phyloP scores from a whole-genome alignment of 768 basidiomycete species.

The Pleurotus salmoneostramineus region DNA sequence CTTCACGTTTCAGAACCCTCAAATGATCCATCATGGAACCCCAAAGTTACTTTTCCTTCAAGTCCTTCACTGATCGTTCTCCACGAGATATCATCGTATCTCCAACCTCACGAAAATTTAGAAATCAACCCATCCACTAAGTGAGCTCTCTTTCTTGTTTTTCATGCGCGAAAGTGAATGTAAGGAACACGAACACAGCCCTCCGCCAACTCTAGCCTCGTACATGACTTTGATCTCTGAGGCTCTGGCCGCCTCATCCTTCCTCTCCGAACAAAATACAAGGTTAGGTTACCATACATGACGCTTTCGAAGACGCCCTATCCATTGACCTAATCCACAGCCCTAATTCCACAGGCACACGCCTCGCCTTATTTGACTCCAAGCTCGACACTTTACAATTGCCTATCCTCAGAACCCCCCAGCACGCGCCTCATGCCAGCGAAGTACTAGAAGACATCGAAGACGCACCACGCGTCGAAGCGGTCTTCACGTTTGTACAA shows the following conservation, averaged over 20 bases:
- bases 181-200: not conserved
- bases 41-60: constrained; percentile 22
- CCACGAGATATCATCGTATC: constrained; percentile 57
- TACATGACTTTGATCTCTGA: constrained; percentile 49
- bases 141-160: not conserved
- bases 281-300: constrained; percentile 13
- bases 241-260: constrained; percentile 36
- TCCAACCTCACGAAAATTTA: constrained; percentile 17
- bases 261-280: constrained; percentile 15
- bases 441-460: not conserved
- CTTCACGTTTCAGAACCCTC: constrained; percentile 31
- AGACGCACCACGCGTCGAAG: constrained; percentile 21
- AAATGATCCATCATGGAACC: constrained; percentile 16
- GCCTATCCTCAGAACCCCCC: constrained; percentile 36
- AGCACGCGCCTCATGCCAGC: not conserved
- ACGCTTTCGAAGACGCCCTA: not conserved
- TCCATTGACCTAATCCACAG: not conserved
- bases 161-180: too few relatives aligned
- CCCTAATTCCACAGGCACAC: not conserved
- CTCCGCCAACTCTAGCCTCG: constrained; percentile 33
- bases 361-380: constrained; percentile 60
- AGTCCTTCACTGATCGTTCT: constrained; percentile 54
- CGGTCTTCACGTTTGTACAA: constrained; percentile 35
- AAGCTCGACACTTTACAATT: constrained; percentile 45
- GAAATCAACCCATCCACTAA: not conserved